These are phyloP conservation scores for Saccharomyces hybrid DNA, from an alignment of 1,139 yeast genomes.

Conservation along the genomic window DNA sequence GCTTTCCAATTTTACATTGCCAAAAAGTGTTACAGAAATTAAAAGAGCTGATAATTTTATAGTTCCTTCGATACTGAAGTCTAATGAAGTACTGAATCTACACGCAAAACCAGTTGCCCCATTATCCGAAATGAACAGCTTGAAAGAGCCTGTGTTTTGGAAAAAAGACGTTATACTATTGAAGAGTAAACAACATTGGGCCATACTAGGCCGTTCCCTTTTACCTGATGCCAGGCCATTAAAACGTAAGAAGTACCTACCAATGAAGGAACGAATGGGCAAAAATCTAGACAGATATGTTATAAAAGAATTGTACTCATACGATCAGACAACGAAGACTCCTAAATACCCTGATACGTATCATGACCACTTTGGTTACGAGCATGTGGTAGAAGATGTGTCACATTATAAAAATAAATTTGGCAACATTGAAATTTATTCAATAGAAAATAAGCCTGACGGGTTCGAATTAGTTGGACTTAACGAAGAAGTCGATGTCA, in stretches of 20 bases:
- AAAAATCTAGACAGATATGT: constrained; percentile 1
- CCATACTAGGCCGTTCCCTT: constrained; percentile 19
- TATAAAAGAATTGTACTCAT: constrained; percentile 16
- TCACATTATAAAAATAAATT: constrained; percentile 16
- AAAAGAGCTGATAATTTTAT: constrained; percentile 16
- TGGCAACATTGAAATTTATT: constrained; percentile 22
- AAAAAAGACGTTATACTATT: constrained; percentile 14
- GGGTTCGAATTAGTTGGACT: constrained; percentile 15
- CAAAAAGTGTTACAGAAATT: constrained; percentile 12
- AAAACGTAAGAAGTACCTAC: constrained; percentile 12
- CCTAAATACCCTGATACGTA: constrained; percentile 12
- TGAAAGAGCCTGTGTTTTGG: constrained; percentile 13
- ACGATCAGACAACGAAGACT: constrained; percentile 20
- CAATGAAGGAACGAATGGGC: constrained; percentile 7
- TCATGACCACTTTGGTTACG: constrained; percentile 6
- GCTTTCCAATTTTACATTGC: constrained; percentile 10
- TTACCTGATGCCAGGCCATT: constrained; percentile 10
- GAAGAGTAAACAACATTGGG: constrained; percentile 24
- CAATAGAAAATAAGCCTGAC: constrained; percentile 13
- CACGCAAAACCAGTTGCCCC: constrained; percentile 4
- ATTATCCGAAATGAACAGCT: not conserved
- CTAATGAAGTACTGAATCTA: constrained; percentile 9
- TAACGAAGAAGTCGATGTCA: constrained; percentile 1
- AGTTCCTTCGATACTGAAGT: constrained; percentile 9
- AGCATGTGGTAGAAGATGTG: constrained; percentile 11